These are phyloP conservation scores for Globisporangium heterothallicum DNA, from an alignment of 352 stramenopile species.

Conservation along the genomic window DNA sequence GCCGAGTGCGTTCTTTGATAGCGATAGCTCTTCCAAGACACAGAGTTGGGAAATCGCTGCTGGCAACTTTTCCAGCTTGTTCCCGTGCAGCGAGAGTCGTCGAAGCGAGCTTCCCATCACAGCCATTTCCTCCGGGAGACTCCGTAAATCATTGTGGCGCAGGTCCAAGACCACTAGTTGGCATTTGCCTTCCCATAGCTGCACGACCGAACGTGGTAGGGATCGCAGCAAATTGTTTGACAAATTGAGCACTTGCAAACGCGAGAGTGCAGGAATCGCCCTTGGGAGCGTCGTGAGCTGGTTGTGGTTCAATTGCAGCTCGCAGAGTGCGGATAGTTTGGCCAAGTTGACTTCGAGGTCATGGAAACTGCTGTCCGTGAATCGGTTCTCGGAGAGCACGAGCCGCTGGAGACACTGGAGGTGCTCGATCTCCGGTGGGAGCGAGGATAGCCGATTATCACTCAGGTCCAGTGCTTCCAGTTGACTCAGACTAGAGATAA, in stretches of 20 bases:
- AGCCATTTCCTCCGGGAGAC: slow-evolving; percentile 31
- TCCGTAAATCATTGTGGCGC: slow-evolving; percentile 30
- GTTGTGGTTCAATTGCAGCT: slow-evolving; percentile 28
- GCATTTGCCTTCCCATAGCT: slow-evolving; percentile 19
- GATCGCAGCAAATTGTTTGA: slow-evolving; percentile 31
- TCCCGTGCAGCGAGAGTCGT: slow-evolving; percentile 33
- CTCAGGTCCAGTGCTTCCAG: slow-evolving; percentile 30
- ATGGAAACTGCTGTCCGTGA: slow-evolving; percentile 16
- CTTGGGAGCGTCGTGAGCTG: slow-evolving; percentile 15
- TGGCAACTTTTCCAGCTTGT: slow-evolving; percentile 34
- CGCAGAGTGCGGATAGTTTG: slow-evolving; percentile 14
- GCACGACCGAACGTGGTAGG: slow-evolving; percentile 4
- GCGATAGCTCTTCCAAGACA: slow-evolving; percentile 23
- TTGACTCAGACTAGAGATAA: slow-evolving; percentile 12
- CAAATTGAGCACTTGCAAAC: slow-evolving; percentile 26
- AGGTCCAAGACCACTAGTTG: slow-evolving; percentile 30
- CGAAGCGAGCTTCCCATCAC: slow-evolving; percentile 23
- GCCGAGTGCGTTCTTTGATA: slow-evolving; percentile 14
- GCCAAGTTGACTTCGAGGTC: not conserved
- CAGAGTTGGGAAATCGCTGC: slow-evolving; percentile 8
- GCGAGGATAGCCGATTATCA: slow-evolving; percentile 21
- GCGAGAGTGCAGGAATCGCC: slow-evolving; percentile 14
- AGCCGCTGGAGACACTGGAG: slow-evolving; percentile 15
- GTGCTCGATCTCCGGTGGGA: slow-evolving; percentile 14
- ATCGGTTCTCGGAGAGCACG: slow-evolving; percentile 15